Conservation (phyloP, 1,284 basidiomycete genomes). For the Omphalotus olearius region DNA sequence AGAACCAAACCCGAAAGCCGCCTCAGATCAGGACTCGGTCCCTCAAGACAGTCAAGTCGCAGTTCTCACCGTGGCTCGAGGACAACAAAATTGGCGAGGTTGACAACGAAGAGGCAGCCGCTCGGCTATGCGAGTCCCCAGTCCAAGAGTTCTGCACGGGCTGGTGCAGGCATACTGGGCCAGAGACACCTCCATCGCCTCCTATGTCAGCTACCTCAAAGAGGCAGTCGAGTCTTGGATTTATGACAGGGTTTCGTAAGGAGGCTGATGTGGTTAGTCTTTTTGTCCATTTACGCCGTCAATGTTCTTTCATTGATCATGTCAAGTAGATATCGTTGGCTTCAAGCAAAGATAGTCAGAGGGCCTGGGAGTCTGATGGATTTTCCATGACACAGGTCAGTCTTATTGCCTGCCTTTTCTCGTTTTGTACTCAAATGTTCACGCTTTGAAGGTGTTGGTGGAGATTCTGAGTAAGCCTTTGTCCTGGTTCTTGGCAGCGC, state of each 20-base stretch:
- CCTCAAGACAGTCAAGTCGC: slow-evolving; percentile 5
- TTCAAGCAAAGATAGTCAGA: slow-evolving; percentile 29
- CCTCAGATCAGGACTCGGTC: background rate
- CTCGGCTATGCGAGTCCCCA: slow-evolving; percentile 13
- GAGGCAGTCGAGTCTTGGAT: background rate
- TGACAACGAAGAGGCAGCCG: background rate
- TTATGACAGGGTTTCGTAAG: background rate
- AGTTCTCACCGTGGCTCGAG: slow-evolving; percentile 7
- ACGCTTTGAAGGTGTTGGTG: slow-evolving; percentile 9
- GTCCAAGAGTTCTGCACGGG: slow-evolving; percentile 11
- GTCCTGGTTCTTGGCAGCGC: background rate
- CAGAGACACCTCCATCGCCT: background rate
- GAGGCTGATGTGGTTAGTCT: slow-evolving; percentile 5
- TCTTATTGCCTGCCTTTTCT: background rate
- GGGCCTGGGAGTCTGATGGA: slow-evolving; percentile 28
- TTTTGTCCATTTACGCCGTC: background rate
- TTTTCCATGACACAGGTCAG: slow-evolving; percentile 26
- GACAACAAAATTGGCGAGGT: background rate
- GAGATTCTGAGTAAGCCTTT: slow-evolving; percentile 11
- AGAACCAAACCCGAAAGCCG: background rate
- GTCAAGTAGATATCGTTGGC: slow-evolving; percentile 27
- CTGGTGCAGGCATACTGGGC: background rate
- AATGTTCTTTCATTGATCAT: background rate
- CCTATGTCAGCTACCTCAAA: background rate
- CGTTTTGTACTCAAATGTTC: too few species aligned